Conservation (phyloP, 257 asterid genomes). For the Salvia splendens region DNA sequence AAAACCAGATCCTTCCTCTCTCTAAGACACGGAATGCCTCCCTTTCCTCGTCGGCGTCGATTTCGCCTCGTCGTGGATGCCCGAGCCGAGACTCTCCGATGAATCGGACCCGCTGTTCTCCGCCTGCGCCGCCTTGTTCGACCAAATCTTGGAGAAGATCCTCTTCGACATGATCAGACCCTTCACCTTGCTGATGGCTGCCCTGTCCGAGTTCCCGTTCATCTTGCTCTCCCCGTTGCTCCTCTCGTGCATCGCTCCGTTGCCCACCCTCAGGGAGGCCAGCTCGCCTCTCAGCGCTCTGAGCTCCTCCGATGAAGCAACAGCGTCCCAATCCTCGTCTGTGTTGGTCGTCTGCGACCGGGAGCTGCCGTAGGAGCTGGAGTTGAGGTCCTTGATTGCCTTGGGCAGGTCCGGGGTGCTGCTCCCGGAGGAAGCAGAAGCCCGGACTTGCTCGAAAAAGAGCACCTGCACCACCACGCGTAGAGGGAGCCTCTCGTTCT, state of each 20-base stretch:
- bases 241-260: slow-evolving; percentile 47
- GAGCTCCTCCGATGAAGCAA: slow-evolving; percentile 87
- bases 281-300: slow-evolving; percentile 80
- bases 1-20: slow-evolving; percentile 15
- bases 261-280: slow-evolving; percentile 70
- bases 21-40: slow-evolving; percentile 83
- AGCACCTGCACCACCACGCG: slow-evolving; percentile 91
- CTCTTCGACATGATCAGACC: slow-evolving; percentile 71
- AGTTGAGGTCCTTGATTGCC: slow-evolving; percentile 74
- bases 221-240: slow-evolving; percentile 38
- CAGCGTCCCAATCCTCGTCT: slow-evolving; percentile 97
- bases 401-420: slow-evolving; percentile 93
- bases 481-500: slow-evolving; percentile 85
- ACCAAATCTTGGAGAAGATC: slow-evolving; percentile 81
- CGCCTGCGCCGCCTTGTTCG: slow-evolving; percentile 57
- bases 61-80: slow-evolving; percentile 64
- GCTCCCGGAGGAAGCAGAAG: slow-evolving; percentile 91
- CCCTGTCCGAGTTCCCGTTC: slow-evolving; percentile 47
- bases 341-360: slow-evolving; percentile 68
- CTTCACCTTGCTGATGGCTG: slow-evolving; percentile 62
- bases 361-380: slow-evolving; percentile 72
- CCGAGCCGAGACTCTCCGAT: slow-evolving; percentile 78
- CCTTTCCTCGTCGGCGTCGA: slow-evolving; percentile 71
- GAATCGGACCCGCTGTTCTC: slow-evolving; percentile 95
- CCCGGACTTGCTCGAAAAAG: slow-evolving; percentile 92